These are phyloP conservation scores for Monosporascus ibericus DNA, from an alignment of 2,329 filamentous ascomycete species.

Conservation along the genomic window DNA sequence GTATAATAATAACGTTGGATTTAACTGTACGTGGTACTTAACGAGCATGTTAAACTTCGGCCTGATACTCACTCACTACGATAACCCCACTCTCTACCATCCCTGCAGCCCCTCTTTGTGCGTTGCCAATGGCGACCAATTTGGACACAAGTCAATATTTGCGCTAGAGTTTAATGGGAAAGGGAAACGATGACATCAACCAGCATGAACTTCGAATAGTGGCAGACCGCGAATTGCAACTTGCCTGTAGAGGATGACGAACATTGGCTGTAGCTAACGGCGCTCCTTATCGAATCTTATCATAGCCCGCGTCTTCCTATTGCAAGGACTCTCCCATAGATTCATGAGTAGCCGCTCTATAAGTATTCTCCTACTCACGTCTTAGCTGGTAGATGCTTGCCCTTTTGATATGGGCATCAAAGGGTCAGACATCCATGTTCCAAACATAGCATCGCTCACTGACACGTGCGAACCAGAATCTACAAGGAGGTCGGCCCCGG, in stretches of 20 bases:
- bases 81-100: neutral
- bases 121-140: slow-evolving; percentile 24
- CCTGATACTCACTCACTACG: neutral
- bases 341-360: slow-evolving; percentile 2
- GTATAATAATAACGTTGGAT: no score
- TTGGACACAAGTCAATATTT: slow-evolving; percentile 24
- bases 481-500: slow-evolving; percentile 85
- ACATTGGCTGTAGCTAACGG: no score
- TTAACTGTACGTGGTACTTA: no score
- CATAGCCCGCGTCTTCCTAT: no score
- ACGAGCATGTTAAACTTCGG: no score
- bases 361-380: neutral
- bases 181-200: neutral
- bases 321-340: neutral
- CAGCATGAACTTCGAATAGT: no score
- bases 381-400: neutral
- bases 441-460: slow-evolving; percentile 3
- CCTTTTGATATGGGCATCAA: slow-evolving; percentile 55
- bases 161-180: neutral
- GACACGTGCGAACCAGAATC: slow-evolving; percentile 52
- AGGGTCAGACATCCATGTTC: slow-evolving; percentile 36
- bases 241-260: no score
- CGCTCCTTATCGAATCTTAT: no score
- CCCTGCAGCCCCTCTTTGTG: slow-evolving; percentile 6
- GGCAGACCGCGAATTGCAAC: no score